These are phyloP conservation scores for Kazachstania kunashirensis DNA, from an alignment of 805 yeast species.

Conservation along the genomic window DNA sequence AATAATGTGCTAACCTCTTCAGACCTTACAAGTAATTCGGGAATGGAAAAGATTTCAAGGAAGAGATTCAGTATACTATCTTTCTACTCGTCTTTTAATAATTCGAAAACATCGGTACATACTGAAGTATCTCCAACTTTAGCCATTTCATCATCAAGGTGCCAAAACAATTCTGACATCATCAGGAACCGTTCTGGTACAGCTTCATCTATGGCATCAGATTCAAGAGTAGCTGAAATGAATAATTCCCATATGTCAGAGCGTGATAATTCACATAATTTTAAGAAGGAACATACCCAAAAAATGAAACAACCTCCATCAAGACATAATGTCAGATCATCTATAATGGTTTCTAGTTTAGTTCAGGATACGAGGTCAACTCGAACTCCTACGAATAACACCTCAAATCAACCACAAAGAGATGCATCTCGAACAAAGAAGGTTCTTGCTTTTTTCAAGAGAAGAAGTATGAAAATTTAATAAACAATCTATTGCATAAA, in stretches of 20 bases:
- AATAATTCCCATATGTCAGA: no score
- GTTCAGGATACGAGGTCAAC: no score
- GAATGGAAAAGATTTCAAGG: slow-evolving; percentile 3
- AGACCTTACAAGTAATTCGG: slow-evolving; percentile 1
- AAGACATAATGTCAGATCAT: slow-evolving; percentile 7
- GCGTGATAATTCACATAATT: no score
- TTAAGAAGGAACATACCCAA: no score
- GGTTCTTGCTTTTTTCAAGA: slow-evolving; percentile 69
- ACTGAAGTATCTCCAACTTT: not conserved
- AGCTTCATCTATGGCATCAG: slow-evolving; percentile 4
- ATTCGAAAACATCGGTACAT: not conserved
- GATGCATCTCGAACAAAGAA: slow-evolving; percentile 55
- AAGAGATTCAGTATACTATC: slow-evolving; percentile 13
- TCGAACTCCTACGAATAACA: no score
- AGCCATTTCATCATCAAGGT: not conserved
- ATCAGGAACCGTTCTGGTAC: not conserved
- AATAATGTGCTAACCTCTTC: no score
- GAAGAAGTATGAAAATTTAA: slow-evolving; percentile 41
- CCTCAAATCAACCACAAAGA: not conserved
- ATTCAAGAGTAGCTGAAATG: no score
- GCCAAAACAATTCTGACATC: not conserved
- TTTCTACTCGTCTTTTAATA: slow-evolving; percentile 7
- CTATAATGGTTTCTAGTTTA: slow-evolving; percentile 9
- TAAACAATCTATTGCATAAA: no score
- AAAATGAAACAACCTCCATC: not conserved